Evolutionary conservation across 1,139 yeast species (phyloP), one percentile per base, ranked within the genome.

Genomic region (Magnusiomyces tetraspermus): DNA sequence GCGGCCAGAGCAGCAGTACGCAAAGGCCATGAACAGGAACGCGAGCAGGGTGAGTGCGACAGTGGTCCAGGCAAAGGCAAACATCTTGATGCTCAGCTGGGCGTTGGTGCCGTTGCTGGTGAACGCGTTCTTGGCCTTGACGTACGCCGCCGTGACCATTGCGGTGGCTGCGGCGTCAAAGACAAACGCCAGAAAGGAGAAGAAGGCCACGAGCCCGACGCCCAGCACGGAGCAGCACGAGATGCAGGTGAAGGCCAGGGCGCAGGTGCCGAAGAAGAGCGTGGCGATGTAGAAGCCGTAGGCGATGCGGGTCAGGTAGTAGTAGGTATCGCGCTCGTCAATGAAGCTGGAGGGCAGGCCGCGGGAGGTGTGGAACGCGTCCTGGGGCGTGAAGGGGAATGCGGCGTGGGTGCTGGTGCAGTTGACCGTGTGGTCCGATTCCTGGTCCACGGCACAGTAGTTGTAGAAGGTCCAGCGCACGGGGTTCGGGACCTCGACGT

Each of bases 401-500:
- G 82, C 92, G 23, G 90, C 79, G 23, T 60, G 53, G 50, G 68
- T 69, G 11, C 63, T 54, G 21, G 78, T 64, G 69, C 92, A 84
- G 56, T 74, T 64, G 52, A 63, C 56, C 57, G 71, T 67, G 51
- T 69, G 64, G 51, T 71, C 71, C 49, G 75, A 10, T n/a, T 28
- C 72, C 57, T 68, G 62, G 30, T 54, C 55, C 26, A 70, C 78
- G 40, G 59, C 80, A 70, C 95, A 87, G 56, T 73, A 63, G 50
- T 76, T 75, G 68, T 85, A 86, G 60, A 75, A 73, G n/a, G 88
- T 83, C 95, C 95, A 86, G 66, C 87, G 74, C 2, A 82, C 73
- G 36, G 68, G 61, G 24, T 65, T 59, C 48, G 71, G 68, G 3
- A 69, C 52, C 49, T 64, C 28, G 38, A 33, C 10, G 21, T 17